A percentile compares a stretch with the other conserved stretches of the same genome.
Conservation (phyloP, 352 stramenopile genomes). For the Aphanomyces cochlioides region DNA sequence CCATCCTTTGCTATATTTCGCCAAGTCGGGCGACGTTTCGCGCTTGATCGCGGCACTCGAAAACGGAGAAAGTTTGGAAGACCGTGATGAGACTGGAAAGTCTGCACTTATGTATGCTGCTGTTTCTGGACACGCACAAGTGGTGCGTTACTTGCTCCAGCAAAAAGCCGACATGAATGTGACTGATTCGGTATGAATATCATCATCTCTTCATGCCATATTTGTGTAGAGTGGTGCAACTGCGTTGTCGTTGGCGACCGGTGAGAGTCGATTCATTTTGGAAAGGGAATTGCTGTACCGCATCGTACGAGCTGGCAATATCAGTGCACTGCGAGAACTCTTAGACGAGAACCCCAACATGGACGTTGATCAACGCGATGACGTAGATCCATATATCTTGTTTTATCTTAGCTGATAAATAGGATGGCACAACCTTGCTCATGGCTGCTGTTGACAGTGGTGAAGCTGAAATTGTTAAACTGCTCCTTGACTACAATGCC, state of each 20-base stretch:
- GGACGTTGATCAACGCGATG: constrained; percentile 23
- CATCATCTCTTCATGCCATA: constrained; percentile 1
- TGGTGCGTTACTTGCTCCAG: constrained; percentile 12
- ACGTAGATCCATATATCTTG: neutral
- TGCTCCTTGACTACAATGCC: constrained; percentile 24
- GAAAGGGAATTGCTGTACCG: constrained; percentile 21
- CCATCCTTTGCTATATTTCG: constrained; percentile 20
- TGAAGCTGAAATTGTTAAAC: constrained; percentile 24
- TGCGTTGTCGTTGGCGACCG: constrained; percentile 12
- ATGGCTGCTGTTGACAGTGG: constrained; percentile 18
- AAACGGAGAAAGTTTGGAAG: neutral
- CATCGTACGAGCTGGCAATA: constrained; percentile 12
- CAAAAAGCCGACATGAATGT: constrained; percentile 5
- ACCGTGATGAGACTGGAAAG: constrained; percentile 11
- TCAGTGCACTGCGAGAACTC: constrained; percentile 1
- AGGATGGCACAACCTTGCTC: constrained; percentile 25
- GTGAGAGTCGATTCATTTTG: constrained; percentile 15
- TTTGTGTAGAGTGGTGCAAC: constrained; percentile 18
- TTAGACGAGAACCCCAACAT: constrained; percentile 15
- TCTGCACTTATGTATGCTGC: constrained; percentile 25
- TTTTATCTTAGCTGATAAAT: neutral
- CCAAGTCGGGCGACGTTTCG: constrained; percentile 13
- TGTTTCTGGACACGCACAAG: constrained; percentile 8
- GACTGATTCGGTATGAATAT: constrained; percentile 9
- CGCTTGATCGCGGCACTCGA: neutral